Percentiles rank a stretch among this genome's conserved stretches.
Evolutionary conservation across 768 basidiomycete species (phyloP).

Genomic region (Agrocybe praecox): DNA sequence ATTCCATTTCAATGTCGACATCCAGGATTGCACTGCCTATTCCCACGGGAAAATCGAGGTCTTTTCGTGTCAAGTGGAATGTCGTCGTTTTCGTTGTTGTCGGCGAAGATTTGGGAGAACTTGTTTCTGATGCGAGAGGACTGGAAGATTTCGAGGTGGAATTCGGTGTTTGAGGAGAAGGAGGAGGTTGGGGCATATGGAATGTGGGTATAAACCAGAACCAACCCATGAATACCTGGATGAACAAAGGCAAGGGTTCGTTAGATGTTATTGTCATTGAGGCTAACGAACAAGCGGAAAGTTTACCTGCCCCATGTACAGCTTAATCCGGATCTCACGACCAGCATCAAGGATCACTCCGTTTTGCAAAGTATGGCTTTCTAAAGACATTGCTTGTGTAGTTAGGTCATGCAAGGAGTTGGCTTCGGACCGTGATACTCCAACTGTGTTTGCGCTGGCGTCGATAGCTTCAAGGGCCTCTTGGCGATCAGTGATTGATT

Average conservation of each 20-base stretch:
- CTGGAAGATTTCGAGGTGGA: neutral
- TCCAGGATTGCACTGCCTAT: constrained; percentile 69
- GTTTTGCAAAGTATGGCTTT: constrained; percentile 5
- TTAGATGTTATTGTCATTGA: neutral
- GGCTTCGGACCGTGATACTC: constrained; percentile 39
- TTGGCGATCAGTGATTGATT: neutral
- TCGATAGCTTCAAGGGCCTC: constrained; percentile 21
- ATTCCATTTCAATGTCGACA: constrained; percentile 50
- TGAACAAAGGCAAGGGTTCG: too few relatives aligned
- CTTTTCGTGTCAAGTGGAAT: constrained; percentile 55
- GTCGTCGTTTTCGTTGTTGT: constrained; percentile 27
- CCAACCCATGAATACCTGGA: constrained; percentile 80
- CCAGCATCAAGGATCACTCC: constrained; percentile 65
- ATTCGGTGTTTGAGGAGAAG: constrained; percentile 12
- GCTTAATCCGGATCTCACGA: constrained; percentile 70
- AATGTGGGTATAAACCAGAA: constrained; percentile 86
- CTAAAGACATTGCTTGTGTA: constrained; percentile 12
- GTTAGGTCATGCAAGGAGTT: constrained; percentile 47
- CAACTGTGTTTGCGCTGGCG: constrained; percentile 19
- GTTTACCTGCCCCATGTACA: constrained; percentile 71
- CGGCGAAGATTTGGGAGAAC: constrained; percentile 6
- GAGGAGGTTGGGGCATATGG: constrained; percentile 63
- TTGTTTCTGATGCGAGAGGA: too few relatives aligned
- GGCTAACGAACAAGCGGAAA: neutral
- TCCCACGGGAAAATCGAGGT: constrained; percentile 80